Percentiles rank a stretch among this genome's conserved stretches.
Evolutionary conservation across 208 protist genomes (phyloP).

Genomic region (Leishmania mexicana): DNA sequence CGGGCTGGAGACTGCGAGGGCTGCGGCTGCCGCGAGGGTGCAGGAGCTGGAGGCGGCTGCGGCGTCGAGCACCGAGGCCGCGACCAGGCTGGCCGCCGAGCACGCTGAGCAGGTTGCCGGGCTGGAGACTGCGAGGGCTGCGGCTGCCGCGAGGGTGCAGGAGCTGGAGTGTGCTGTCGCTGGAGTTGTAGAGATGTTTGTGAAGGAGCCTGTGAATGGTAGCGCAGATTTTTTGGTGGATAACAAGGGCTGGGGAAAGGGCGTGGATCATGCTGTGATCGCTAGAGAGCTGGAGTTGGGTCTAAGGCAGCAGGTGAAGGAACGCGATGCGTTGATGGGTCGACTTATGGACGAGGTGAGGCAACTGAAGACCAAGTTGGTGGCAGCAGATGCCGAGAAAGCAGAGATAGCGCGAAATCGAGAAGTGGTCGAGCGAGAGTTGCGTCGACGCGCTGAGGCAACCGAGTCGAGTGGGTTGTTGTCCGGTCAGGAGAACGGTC

Average conservation of each 20-base stretch:
- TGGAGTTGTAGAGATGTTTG: background rate
- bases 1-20: slow-evolving; percentile 12
- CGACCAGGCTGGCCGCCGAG: background rate
- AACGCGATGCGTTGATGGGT: background rate
- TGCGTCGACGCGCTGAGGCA: slow-evolving; percentile 8
- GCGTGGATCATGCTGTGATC: background rate
- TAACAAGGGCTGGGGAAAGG: background rate
- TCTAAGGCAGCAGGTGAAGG: background rate
- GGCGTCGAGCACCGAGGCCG: background rate
- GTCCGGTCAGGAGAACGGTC: background rate
- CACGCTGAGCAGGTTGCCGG: background rate
- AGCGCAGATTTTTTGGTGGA: background rate
- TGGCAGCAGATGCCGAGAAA: background rate
- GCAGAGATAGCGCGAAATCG: background rate
- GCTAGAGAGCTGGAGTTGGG: background rate
- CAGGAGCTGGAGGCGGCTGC: slow-evolving; percentile 14
- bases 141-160: background rate
- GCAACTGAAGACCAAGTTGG: background rate
- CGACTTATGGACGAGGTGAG: background rate
- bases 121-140: slow-evolving; percentile 9
- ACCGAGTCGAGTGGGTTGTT: slow-evolving; percentile 25
- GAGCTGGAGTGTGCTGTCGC: background rate
- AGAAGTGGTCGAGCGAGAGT: slow-evolving; percentile 9
- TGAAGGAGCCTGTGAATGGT: background rate
- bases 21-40: slow-evolving; percentile 1